phyloP scores from a whole-genome alignment of 2,329 filamentous ascomycete genomes.

The Nakataea oryzae region DNA sequence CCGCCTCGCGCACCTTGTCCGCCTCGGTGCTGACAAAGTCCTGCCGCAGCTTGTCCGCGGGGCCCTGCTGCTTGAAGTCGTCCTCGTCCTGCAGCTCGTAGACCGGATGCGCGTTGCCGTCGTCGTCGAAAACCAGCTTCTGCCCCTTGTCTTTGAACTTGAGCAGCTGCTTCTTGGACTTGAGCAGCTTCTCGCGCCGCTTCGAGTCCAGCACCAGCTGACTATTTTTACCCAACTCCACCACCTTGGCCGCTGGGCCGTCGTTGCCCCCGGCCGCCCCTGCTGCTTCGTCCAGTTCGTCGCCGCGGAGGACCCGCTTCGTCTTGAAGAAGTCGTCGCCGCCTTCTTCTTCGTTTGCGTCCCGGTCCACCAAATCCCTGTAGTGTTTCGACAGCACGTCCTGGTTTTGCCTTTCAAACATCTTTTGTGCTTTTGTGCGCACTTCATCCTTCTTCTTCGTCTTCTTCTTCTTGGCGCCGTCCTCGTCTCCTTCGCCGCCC shows the following conservation, averaged over 20 bases:
- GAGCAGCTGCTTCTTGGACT: constrained; percentile 86
- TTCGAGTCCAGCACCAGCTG: constrained; percentile 85
- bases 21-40: constrained; percentile 71
- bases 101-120: constrained; percentile 72
- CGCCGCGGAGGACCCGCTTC: constrained; percentile 73
- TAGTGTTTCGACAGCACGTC: constrained; percentile 94
- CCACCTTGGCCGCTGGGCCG: constrained; percentile 40
- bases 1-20: constrained; percentile 60
- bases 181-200: constrained; percentile 87
- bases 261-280: constrained; percentile 28
- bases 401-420: constrained; percentile 96
- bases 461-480: constrained; percentile 30
- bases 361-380: constrained; percentile 60
- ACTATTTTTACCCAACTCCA: constrained; percentile 51
- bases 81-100: constrained; percentile 86
- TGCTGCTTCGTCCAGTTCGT: constrained; percentile 46
- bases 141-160: constrained; percentile 81
- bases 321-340: constrained; percentile 79
- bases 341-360: constrained; percentile 44
- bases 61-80: constrained; percentile 64
- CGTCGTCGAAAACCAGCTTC: constrained; percentile 86
- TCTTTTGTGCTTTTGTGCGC: constrained; percentile 90
- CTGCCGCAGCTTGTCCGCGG: constrained; percentile 64
- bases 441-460: constrained; percentile 61
- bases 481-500: constrained; percentile 32